These are phyloP conservation scores for Saccharomyces hybrid DNA, from an alignment of 1,139 yeast species.

Conservation along the genomic window DNA sequence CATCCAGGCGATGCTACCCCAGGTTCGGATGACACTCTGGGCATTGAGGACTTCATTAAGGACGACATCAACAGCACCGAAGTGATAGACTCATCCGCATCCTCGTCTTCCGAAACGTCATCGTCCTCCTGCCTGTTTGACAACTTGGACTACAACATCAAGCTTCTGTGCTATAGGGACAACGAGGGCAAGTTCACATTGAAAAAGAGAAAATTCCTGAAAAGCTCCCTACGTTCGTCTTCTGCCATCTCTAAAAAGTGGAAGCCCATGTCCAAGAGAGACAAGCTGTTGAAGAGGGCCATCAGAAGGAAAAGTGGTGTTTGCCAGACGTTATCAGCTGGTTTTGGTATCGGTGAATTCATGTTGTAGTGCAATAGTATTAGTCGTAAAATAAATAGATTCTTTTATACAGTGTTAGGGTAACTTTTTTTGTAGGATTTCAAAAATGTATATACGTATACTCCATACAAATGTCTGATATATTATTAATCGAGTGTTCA, in stretches of 20 bases:
- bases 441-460: background rate
- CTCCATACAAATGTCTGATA: no score
- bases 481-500: no score
- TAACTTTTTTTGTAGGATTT: slow-evolving; percentile 4
- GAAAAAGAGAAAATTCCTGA: slow-evolving; percentile 8
- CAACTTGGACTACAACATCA: slow-evolving; percentile 1
- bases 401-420: slow-evolving; percentile 4
- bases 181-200: slow-evolving; percentile 28
- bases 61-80: slow-evolving; percentile 5
- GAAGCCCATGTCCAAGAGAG: slow-evolving; percentile 13
- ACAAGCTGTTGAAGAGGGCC: slow-evolving; percentile 13
- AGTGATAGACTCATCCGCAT: background rate
- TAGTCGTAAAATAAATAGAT: background rate
- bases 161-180: slow-evolving; percentile 23
- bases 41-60: slow-evolving; percentile 12
- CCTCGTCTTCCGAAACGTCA: background rate
- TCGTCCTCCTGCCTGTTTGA: background rate
- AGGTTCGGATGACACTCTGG: slow-evolving; percentile 5
- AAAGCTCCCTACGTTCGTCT: background rate
- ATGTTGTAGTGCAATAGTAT: slow-evolving; percentile 19
- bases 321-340: slow-evolving; percentile 30
- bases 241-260: slow-evolving; percentile 10
- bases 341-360: slow-evolving; percentile 30
- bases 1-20: slow-evolving; percentile 2
- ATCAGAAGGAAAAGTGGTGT: slow-evolving; percentile 30